Percentiles rank a stretch among this genome's conserved stretches.
Conservation (phyloP, 768 basidiomycete genomes). For the Suillus weaverae region DNA sequence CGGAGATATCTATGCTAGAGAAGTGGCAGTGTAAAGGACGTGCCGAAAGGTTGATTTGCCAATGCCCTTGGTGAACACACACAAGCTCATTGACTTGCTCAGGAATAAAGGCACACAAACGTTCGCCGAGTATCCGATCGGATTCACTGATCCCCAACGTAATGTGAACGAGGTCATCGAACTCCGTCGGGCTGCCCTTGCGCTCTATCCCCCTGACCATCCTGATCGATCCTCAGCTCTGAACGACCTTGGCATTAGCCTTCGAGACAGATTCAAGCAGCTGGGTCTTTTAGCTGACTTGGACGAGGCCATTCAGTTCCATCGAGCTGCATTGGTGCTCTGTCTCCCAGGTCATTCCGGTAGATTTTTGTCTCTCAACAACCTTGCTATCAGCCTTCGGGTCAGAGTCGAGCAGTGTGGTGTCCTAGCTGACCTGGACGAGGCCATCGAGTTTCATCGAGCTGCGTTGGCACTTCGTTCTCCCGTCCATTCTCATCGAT, state of each 20-base stretch:
- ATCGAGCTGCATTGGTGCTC: too few species aligned
- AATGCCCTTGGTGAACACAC: neutral
- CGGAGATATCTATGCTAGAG: too few species aligned
- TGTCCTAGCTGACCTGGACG: slow-evolving; percentile 20
- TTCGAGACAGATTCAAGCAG: too few species aligned
- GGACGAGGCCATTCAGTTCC: too few species aligned
- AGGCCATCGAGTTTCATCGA: slow-evolving; percentile 30
- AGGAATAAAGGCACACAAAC: neutral
- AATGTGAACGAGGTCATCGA: neutral
- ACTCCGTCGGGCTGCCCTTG: neutral
- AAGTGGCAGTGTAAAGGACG: neutral
- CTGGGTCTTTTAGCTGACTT: too few species aligned
- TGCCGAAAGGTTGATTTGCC: neutral
- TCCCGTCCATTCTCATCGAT: neutral
- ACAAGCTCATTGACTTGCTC: neutral
- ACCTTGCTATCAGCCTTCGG: slow-evolving; percentile 24
- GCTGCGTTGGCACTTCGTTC: slow-evolving; percentile 6
- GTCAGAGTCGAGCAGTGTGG: slow-evolving; percentile 22
- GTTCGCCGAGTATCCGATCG: neutral
- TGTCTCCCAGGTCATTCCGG: slow-evolving; percentile 3
- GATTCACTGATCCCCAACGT: too few species aligned
- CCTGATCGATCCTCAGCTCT: too few species aligned
- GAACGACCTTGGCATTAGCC: too few species aligned
- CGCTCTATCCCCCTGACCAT: too few species aligned
- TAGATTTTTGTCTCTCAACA: slow-evolving; percentile 15